Evolutionary conservation across 129 eudicot genomes (phyloP), one percentile per base, ranked within the genome.

Genomic region (Kitagawia praeruptora): DNA sequence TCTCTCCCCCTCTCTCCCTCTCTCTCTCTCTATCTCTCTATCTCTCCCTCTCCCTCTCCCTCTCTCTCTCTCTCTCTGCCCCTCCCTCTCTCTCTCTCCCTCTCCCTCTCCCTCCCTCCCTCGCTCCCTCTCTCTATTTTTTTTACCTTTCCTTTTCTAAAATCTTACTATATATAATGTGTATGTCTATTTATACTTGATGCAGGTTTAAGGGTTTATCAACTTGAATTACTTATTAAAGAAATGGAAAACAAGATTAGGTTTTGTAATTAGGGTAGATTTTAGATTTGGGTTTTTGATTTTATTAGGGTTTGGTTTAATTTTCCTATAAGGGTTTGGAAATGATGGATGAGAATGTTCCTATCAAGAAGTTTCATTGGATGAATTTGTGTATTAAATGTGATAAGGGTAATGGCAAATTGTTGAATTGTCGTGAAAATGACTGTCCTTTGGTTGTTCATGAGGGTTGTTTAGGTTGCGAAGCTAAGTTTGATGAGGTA

Each of bases 371-470:
- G 25, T 21, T 73, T 8, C 34, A 23, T 83, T 85, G 83, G 86
- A 82, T 80, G 18, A 72, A 79, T 67, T 18, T 70, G 37, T 92
- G 97, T 80, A 54, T 92, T 46, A 82, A 79, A 79, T 92, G 95
- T 81, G 76, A 86, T 28, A 78, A 77, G 75, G 87, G 89, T 0
- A 11, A 46, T 46, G 95, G 86, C 25, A 84, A 92, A 27, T 78
- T 92, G 69, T 84, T 89, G 87, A 79, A 84, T 75, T 92, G 95
- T 83, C 76, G 61, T 16, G 86, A 78, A 12, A 85, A 82, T 46
- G 85, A 87, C 79, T 92, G 97, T 82, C 97, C 92, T 40, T 19
- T 89, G 25, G 80, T 85, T 34, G 88, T 89, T 54, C 97, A 92
- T 81, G 78, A 85, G 74, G 67, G 77, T 64, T 92, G 97, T 88